Evolutionary conservation across 805 yeast genomes (phyloP).

Genomic region (Dipodascus albidus): DNA sequence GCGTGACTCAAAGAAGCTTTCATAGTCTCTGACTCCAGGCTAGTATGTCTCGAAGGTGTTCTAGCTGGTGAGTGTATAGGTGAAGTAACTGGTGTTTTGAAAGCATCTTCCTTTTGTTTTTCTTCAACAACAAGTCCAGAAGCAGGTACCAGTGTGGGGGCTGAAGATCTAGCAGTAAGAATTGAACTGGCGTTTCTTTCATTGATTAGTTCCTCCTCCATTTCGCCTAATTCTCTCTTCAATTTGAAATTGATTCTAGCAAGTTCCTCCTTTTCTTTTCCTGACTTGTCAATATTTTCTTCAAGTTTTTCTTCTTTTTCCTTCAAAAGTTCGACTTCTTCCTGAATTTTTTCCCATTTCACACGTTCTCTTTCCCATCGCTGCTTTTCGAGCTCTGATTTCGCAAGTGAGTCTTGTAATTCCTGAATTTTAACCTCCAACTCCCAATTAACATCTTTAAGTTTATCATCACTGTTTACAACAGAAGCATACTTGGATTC

Average conservation of each 20-base stretch:
- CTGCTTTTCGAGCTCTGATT: not conserved
- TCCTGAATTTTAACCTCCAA: constrained; percentile 25
- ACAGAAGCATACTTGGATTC: constrained; percentile 14
- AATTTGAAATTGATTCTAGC: constrained; percentile 14
- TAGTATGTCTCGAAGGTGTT: constrained; percentile 22
- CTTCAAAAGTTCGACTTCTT: constrained; percentile 20
- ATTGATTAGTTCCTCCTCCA: constrained; percentile 16
- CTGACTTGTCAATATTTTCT: constrained; percentile 13
- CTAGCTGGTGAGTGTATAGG: constrained; percentile 26
- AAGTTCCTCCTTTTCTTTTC: constrained; percentile 14
- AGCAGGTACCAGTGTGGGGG: not conserved
- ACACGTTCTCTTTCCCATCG: constrained; percentile 5
- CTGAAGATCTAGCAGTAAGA: not conserved
- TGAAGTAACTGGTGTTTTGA: constrained; percentile 19
- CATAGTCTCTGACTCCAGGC: constrained; percentile 55
- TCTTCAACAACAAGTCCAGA: not conserved
- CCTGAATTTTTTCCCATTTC: constrained; percentile 15
- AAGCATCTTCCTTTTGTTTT: constrained; percentile 10
- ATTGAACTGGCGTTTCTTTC: not conserved
- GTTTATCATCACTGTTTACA: constrained; percentile 13
- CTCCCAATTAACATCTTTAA: constrained; percentile 29
- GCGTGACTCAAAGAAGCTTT: constrained; percentile 55
- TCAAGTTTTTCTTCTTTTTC: constrained; percentile 19
- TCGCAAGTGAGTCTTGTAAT: constrained; percentile 7
- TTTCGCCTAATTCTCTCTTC: constrained; percentile 16